phyloP scores from a whole-genome alignment of 176 grass and related monocot genomes.

The Avena sativa region DNA sequence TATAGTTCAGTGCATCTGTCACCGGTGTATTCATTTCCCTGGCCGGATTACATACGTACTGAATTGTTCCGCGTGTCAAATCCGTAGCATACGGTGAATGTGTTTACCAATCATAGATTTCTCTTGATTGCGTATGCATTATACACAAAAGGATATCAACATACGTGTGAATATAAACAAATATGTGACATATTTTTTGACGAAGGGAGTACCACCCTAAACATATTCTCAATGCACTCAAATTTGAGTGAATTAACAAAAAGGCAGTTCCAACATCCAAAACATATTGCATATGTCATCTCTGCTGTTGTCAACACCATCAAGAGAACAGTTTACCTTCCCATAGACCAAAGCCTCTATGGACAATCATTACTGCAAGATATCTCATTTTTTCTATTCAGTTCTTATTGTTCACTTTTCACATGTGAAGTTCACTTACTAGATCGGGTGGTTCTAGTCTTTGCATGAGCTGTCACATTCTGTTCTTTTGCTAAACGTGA shows the following conservation, averaged over 20 bases:
- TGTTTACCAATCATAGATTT: too few species aligned
- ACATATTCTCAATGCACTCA: constrained; percentile 58
- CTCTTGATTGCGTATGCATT: too few species aligned
- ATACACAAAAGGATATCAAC: too few species aligned
- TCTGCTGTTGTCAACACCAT: constrained; percentile 27
- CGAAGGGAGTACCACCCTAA: too few species aligned
- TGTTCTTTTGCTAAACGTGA: constrained; percentile 45
- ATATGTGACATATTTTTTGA: too few species aligned
- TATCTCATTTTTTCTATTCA: constrained; percentile 28
- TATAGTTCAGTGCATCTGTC: too few species aligned
- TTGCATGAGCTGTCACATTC: constrained; percentile 24
- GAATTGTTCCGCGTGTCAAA: too few species aligned
- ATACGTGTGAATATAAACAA: too few species aligned
- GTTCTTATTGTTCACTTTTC: constrained; percentile 39
- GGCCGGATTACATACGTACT: too few species aligned
- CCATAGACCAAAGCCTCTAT: constrained; percentile 27
- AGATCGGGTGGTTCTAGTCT: constrained; percentile 50
- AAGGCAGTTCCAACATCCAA: constrained; percentile 76
- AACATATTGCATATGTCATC: constrained; percentile 48
- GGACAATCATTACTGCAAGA: constrained; percentile 17
- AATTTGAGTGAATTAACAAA: constrained; percentile 53
- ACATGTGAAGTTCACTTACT: constrained; percentile 29
- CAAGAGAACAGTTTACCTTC: constrained; percentile 14
- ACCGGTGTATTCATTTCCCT: too few species aligned
- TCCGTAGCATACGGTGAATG: too few species aligned